These are phyloP conservation scores for Nakaseomyces uthaithaninus DNA, from an alignment of 1,139 yeast species.

Conservation along the genomic window DNA sequence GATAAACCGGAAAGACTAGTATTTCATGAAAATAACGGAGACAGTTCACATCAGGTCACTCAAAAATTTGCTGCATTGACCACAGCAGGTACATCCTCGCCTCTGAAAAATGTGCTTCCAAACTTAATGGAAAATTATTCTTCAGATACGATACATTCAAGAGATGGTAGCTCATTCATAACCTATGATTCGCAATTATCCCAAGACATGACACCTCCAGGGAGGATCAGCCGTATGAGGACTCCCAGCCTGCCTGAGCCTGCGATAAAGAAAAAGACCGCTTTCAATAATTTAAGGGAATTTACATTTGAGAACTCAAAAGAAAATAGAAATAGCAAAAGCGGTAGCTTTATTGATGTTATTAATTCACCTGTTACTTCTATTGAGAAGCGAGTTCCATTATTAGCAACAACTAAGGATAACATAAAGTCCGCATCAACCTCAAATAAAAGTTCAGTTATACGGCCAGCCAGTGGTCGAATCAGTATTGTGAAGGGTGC, in stretches of 20 bases:
- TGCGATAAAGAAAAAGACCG: conserved; percentile 13
- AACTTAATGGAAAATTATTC: conserved; percentile 9
- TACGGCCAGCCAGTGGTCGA: conserved; percentile 31
- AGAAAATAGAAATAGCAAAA: conserved; percentile 1
- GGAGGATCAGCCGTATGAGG: background rate
- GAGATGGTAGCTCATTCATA: conserved; percentile 13
- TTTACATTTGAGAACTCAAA: conserved; percentile 18
- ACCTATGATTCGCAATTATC: conserved; percentile 17
- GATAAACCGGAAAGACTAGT: conserved; percentile 25
- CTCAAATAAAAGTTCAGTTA: conserved; percentile 11
- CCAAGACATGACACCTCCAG: background rate
- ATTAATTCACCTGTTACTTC: conserved; percentile 1
- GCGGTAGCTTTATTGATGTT: background rate
- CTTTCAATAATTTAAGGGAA: conserved; percentile 16
- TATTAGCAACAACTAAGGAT: background rate
- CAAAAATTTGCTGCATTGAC: background rate
- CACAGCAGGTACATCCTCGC: conserved; percentile 8
- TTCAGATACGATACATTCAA: conserved; percentile 7
- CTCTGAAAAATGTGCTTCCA: conserved; percentile 15
- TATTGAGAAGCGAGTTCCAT: background rate
- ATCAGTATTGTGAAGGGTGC: conserved; percentile 25
- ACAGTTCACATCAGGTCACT: background rate
- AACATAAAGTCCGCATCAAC: background rate
- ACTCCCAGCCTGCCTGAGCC: conserved; percentile 3
- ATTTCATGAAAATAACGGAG: conserved; percentile 17